A percentile compares a stretch with the other conserved stretches of the same genome.
phyloP scores from a whole-genome alignment of 2,329 filamentous ascomycete species.

The Penicillium expansum region DNA sequence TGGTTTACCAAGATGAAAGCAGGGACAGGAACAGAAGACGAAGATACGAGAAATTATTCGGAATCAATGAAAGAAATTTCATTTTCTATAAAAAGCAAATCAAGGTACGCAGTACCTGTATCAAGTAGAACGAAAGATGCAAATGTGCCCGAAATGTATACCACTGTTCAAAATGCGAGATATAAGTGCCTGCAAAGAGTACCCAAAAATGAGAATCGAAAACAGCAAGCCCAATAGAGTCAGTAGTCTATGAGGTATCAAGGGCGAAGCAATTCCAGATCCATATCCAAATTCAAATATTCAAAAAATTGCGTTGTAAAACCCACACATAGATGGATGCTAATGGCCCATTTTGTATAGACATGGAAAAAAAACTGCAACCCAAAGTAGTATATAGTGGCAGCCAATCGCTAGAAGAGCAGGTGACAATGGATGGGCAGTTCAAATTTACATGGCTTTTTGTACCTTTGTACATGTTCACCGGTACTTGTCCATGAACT shows the following conservation, averaged over 20 bases:
- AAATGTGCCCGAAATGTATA: neutral
- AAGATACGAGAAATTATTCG: too few species aligned
- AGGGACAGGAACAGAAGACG: neutral
- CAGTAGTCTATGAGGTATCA: constrained; percentile 12
- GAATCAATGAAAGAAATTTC: neutral
- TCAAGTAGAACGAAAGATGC: neutral
- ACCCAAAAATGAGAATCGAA: neutral
- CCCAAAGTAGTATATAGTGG: neutral
- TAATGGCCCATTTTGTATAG: neutral
- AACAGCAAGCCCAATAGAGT: constrained; percentile 7
- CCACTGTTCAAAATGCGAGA: neutral
- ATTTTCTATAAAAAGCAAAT: neutral
- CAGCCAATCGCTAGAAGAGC: neutral
- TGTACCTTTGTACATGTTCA: constrained; percentile 12
- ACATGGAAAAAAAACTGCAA: neutral
- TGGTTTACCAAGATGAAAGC: neutral
- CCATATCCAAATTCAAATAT: neutral
- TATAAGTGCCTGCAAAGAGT: neutral
- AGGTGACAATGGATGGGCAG: neutral
- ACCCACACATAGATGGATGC: neutral
- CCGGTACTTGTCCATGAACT: constrained; percentile 78
- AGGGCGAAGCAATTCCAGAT: neutral
- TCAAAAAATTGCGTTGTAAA: neutral
- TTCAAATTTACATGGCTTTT: constrained; percentile 1
- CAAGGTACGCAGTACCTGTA: neutral